Evolutionary conservation across 1,139 yeast genomes (phyloP).

Genomic region (Tardiomyces blankii): DNA sequence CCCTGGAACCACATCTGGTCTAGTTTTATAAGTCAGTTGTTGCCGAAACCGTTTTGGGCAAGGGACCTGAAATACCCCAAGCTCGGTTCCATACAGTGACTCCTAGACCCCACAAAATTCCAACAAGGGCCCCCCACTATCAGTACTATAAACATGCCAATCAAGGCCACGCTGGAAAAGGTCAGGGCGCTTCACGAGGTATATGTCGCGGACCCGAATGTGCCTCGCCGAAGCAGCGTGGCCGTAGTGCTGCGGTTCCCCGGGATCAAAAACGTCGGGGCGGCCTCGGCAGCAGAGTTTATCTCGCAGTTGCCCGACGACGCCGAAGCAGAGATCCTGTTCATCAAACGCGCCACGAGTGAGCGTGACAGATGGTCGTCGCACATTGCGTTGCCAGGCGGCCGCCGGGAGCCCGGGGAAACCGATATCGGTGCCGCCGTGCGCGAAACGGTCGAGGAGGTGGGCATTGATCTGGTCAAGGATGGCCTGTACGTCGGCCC

Average conservation of each 20-base stretch:
- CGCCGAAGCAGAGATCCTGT: constrained; percentile 20
- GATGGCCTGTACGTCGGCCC: constrained; percentile 23
- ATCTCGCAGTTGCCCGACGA: not conserved
- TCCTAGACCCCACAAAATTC: too few species aligned
- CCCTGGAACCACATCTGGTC: too few species aligned
- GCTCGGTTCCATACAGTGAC: too few species aligned
- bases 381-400: constrained; percentile 33
- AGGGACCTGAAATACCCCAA: not conserved
- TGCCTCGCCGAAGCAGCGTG: constrained; percentile 14
- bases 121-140: too few species aligned
- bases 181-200: not conserved
- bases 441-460: constrained; percentile 30
- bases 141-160: too few species aligned
- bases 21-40: too few species aligned
- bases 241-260: constrained; percentile 15
- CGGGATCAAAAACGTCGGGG: not conserved
- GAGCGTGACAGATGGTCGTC: constrained; percentile 32
- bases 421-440: constrained; percentile 23
- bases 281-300: not conserved
- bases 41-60: not conserved
- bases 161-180: not conserved
- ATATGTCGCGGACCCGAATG: constrained; percentile 8
- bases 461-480: constrained; percentile 25
- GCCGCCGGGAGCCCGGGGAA: constrained; percentile 27
- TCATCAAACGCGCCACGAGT: constrained; percentile 28